Base-by-base conservation (phyloP, 352 stramenopile genomes). In the Globisporangium iwayamae region DNA sequence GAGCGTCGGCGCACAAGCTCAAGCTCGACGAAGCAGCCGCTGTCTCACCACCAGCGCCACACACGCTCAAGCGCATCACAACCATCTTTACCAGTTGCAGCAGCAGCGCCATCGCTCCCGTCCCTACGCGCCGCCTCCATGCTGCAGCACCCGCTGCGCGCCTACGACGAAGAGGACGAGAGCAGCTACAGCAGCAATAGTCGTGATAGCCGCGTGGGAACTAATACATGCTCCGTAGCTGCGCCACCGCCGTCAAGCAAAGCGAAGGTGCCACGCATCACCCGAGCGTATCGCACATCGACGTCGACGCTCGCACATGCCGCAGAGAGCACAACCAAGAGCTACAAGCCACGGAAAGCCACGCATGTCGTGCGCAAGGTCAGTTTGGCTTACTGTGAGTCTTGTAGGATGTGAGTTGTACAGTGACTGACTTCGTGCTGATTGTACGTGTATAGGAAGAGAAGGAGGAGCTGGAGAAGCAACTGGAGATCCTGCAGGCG, bases 401-500 rank as follows among this genome's bases (percentile, higher is more conserved):
- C 25, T 28, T 28, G 25, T 28, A 28, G 25, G 1, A 2, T 32
- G 8, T 52, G 9, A 3, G 4, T 51, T 20, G n/a, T 28, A n/a
- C n/a, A 1, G 7, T 51, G 22, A 20, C 46, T 52, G 20, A 52
- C 43, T 48, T 53, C 38, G 30, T 67, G 2, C 34, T 39, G 34
- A 13, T 10, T 5, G 30, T 47, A 4, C 30, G 8, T 16, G 30
- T 22, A 20, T 47, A 68, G 68, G 73, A 81, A 66, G 76, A 76
- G 62, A 81, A 81, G 56, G 71, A 70, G 4, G 45, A 76, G 59
- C 56, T 81, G 50, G 66, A 78, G 52, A 51, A 63, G 18, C 71
- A 81, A 53, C 39, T 81, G 16, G 52, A 66, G 22, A 51, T 66
- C 32, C 63, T 81, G 5, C 67, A 75, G 50, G 59, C 62, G 8